Conservation (phyloP, 345 rosid species). For the Raphanus raphanistrum region DNA sequence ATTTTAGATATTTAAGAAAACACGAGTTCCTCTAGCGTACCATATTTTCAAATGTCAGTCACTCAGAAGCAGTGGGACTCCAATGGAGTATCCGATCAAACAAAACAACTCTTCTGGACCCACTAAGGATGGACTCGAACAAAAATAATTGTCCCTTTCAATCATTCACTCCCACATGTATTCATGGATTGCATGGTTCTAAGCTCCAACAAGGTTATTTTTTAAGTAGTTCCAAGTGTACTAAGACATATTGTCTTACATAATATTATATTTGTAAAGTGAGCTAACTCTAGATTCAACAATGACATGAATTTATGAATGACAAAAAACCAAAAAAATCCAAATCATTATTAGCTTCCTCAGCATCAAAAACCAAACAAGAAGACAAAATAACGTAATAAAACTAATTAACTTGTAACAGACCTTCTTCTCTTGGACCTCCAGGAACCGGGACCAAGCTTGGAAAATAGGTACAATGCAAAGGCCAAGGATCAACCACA, state of each 20-base stretch:
- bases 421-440: neutral
- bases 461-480: neutral
- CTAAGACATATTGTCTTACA: neutral
- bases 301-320: neutral
- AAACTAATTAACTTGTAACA: neutral
- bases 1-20: constrained; percentile 13
- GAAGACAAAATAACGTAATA: neutral
- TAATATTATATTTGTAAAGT: neutral
- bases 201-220: neutral
- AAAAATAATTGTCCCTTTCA: neutral
- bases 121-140: constrained; percentile 2
- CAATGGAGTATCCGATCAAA: constrained; percentile 1
- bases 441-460: neutral
- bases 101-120: constrained; percentile 17
- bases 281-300: neutral
- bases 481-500: neutral
- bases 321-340: neutral
- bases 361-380: neutral
- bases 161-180: neutral
- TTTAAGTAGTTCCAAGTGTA: neutral
- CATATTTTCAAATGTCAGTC: constrained; percentile 8
- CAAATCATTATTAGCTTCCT: neutral
- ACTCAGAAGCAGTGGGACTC: neutral
- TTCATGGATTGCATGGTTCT: neutral
- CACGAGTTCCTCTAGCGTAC: constrained; percentile 19